Evolutionary conservation across 331 rosid genomes (phyloP).

Genomic region (Quercus tomentella): DNA sequence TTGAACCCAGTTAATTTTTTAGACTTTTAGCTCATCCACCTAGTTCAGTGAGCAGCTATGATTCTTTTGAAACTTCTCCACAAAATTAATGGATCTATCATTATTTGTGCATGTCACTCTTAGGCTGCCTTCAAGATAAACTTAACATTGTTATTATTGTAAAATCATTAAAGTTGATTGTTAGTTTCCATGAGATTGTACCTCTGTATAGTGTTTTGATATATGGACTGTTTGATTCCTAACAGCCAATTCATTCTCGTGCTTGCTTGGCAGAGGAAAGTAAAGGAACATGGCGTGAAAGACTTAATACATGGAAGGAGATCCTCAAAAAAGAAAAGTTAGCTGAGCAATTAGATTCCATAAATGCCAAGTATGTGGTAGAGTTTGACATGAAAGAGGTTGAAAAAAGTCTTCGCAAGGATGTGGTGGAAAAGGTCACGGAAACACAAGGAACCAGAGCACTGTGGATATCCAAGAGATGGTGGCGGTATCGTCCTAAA

Average conservation of each 20-base stretch:
- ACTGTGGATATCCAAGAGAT: constrained; percentile 89
- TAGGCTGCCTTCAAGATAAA: background rate
- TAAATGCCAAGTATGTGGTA: constrained; percentile 65
- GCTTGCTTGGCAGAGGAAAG: constrained; percentile 38
- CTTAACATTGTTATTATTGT: background rate
- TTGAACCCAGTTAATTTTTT: background rate
- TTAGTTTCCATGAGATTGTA: constrained; percentile 4
- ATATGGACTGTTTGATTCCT: constrained; percentile 17
- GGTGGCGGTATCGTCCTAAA: constrained; percentile 96
- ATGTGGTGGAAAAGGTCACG: constrained; percentile 63
- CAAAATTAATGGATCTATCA: background rate
- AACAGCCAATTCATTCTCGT: constrained; percentile 5
- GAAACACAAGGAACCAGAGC: constrained; percentile 68
- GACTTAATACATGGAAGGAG: constrained; percentile 76
- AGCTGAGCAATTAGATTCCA: constrained; percentile 55
- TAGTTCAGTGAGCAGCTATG: background rate
- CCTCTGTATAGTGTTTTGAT: background rate
- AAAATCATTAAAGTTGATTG: constrained; percentile 1
- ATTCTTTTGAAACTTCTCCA: background rate
- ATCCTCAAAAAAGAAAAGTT: constrained; percentile 65
- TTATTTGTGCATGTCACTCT: background rate
- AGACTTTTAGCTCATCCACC: background rate
- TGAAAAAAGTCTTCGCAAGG: constrained; percentile 88
- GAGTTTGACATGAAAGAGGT: constrained; percentile 99
- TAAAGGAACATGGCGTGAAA: constrained; percentile 77